Evolutionary conservation across 441 rosid species (phyloP).

Genomic region (Dalechampia spathulata): DNA sequence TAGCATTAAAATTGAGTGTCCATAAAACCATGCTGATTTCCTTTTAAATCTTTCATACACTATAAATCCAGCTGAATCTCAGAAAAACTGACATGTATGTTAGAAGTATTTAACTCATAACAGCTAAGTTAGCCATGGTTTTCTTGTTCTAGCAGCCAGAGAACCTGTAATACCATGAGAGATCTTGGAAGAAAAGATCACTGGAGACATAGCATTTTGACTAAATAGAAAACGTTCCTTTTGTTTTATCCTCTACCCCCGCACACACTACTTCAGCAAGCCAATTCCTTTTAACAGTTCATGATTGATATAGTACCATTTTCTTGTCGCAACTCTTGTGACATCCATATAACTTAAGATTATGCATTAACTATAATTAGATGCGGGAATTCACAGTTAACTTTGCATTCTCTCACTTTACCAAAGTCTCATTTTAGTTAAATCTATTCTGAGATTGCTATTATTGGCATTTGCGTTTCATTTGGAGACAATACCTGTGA

Average conservation of each 20-base stretch:
- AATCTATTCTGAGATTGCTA: no score
- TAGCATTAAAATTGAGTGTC: not conserved
- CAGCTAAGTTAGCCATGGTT: not conserved
- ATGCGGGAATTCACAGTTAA: not conserved
- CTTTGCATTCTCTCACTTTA: no score
- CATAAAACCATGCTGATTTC: not conserved
- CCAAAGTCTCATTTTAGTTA: no score
- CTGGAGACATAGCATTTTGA: not conserved
- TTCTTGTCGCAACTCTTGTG: not conserved
- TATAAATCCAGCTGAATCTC: not conserved
- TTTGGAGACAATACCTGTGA: not conserved
- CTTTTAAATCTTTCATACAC: not conserved
- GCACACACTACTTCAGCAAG: not conserved
- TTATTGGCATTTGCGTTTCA: not conserved
- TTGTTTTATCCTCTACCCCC: not conserved
- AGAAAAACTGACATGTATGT: not conserved
- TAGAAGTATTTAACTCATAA: not conserved
- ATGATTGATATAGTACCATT: not conserved
- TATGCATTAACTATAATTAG: not conserved
- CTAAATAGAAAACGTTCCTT: not conserved
- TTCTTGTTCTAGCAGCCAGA: not conserved
- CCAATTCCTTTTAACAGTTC: not conserved
- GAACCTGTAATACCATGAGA: not conserved
- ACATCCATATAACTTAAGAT: not conserved
- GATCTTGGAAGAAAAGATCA: not conserved